Base-by-base conservation (phyloP, 1,284 basidiomycete species). In the Rhodotorula sp. region DNA sequence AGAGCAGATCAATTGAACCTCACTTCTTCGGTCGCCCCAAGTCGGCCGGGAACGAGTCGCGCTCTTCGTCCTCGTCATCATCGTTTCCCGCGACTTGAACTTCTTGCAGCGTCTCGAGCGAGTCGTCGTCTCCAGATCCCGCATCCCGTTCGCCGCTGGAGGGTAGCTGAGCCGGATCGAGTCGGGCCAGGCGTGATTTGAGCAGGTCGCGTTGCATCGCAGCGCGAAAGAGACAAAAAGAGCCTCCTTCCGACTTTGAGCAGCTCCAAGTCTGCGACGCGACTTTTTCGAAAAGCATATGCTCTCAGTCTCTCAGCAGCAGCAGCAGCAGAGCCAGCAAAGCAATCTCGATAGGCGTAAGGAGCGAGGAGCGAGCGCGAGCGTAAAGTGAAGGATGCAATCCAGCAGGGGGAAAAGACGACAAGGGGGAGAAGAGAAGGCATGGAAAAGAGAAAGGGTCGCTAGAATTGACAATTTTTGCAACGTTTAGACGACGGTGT, bases 181-280 rank as follows among this genome's bases (percentile, higher is more conserved):
- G 79, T 75, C 87, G 90, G 18, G 88, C 83, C 46, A 90, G 82
- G 55, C 88, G 85, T 3, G 88, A 86, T 70, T 84, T 85, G 72
- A 91, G 70, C 26, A 76, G 60, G 48, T 75, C 74, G 42, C 72
- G 69, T 30, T 75, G 66, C 74, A 75, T 75, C 4, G 18, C 14
- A 24, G 7, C 6, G 46, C 24, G 46, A 20, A 30, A 30, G 55
- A 48, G 30, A 37, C n/a, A 49, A 30, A 22, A 46, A 20, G 20
- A 48, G 46, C 29, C 7, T 24, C 12, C 24, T 18, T 48, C 22
- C 46, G 17, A 22, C 22, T 48, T 48, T 5, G 17, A 18, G 20
- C 46, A 48, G 46, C 24, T 22, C 5, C 10, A 49, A 20, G 14
- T n/a, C n/a, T n/a, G n/a, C n/a, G n/a, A n/a, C n/a, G n/a, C n/a